Percentiles rank a stretch among this genome's conserved stretches.
These are phyloP conservation scores for Trichoderma sp. DNA, from an alignment of 2,329 filamentous ascomycete genomes.

Conservation along the genomic window DNA sequence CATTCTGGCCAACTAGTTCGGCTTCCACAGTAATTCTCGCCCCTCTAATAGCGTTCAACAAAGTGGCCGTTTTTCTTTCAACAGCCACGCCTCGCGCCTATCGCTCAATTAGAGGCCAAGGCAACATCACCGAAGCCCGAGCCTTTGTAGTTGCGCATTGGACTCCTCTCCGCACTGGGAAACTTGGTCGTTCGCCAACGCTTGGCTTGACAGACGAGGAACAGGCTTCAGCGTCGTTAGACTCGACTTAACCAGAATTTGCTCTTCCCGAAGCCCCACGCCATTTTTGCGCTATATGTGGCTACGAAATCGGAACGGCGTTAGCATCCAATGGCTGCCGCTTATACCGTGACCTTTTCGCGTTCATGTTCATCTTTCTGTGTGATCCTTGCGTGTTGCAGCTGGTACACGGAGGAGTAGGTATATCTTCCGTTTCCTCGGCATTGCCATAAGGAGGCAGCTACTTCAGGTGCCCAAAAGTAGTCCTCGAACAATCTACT, in stretches of 20 bases:
- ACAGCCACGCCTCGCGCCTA: neutral
- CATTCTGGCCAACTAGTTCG: neutral
- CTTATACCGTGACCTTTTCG: slow-evolving; percentile 25
- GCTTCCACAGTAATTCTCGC: slow-evolving; percentile 6
- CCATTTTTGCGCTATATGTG: slow-evolving; percentile 15
- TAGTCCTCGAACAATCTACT: neutral
- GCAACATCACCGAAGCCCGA: slow-evolving; percentile 21
- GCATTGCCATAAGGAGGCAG: neutral
- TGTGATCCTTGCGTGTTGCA: slow-evolving; percentile 5
- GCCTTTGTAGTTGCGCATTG: neutral
- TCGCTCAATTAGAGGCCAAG: neutral
- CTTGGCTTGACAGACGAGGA: slow-evolving; percentile 16
- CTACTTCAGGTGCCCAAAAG: neutral
- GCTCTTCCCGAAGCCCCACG: slow-evolving; percentile 21
- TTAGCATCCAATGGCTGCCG: slow-evolving; percentile 24
- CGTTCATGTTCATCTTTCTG: slow-evolving; percentile 9
- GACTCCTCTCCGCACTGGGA: slow-evolving; percentile 15
- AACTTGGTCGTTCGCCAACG: neutral
- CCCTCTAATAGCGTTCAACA: slow-evolving; percentile 3
- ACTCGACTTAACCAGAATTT: slow-evolving; percentile 9
- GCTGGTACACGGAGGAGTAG: neutral
- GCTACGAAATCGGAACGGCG: slow-evolving; percentile 18
- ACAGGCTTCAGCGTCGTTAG: slow-evolving; percentile 2
- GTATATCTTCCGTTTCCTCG: neutral
- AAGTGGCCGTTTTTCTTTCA: neutral